phyloP scores from a whole-genome alignment of 257 asterid species.

The Salvia hispanica region DNA sequence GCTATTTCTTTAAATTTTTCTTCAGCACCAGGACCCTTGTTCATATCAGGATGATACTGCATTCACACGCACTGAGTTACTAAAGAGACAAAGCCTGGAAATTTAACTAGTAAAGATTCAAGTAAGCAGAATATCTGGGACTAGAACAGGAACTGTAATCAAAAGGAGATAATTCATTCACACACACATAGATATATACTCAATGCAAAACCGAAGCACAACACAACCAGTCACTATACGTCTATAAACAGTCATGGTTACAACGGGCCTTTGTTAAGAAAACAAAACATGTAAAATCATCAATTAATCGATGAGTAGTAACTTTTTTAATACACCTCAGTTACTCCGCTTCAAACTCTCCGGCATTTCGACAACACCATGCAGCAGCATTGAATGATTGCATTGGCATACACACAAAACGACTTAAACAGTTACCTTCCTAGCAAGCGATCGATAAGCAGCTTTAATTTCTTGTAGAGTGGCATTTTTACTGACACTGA shows the following conservation, averaged over 20 bases:
- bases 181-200: not conserved
- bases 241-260: not conserved
- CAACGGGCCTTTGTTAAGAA: not conserved
- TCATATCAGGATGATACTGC: constrained; percentile 98
- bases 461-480: constrained; percentile 81
- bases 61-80: constrained; percentile 26
- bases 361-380: not conserved
- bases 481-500: constrained; percentile 75
- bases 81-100: not conserved
- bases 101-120: not conserved
- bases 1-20: constrained; percentile 90
- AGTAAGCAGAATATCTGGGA: constrained; percentile 17
- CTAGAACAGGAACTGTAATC: not conserved
- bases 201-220: not conserved
- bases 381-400: not conserved
- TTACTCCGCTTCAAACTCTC: not conserved
- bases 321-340: not conserved
- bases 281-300: not conserved
- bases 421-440: constrained; percentile 54
- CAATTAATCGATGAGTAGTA: not conserved
- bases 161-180: not conserved
- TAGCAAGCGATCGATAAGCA: constrained; percentile 91
- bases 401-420: not conserved
- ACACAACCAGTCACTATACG: not conserved
- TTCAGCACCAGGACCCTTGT: constrained; percentile 79